A percentile compares a stretch with the other conserved stretches of the same genome.
These are phyloP conservation scores for Coleophoma crateriformis DNA, from an alignment of 2,329 filamentous ascomycete genomes.

Conservation along the genomic window DNA sequence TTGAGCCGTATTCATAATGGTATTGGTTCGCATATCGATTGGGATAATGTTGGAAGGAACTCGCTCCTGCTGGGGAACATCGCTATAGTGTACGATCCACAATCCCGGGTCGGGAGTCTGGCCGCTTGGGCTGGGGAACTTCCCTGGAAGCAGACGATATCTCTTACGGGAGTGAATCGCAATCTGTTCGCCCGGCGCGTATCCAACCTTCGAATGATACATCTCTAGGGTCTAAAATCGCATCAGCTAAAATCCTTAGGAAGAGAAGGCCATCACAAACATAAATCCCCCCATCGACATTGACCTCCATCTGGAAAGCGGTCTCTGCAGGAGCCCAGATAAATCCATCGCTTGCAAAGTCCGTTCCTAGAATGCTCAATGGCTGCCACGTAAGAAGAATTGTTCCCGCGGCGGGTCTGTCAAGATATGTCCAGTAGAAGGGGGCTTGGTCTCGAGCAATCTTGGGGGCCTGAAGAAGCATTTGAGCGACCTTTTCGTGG, in stretches of 20 bases:
- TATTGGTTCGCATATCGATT: conserved; percentile 54
- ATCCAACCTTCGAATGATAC: conserved; percentile 76
- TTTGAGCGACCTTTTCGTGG: conserved; percentile 73
- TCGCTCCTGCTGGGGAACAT: conserved; percentile 67
- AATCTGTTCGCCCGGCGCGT: conserved; percentile 67
- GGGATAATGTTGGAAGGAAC: conserved; percentile 65
- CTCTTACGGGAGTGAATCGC: conserved; percentile 76
- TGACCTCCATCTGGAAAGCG: conserved; percentile 67
- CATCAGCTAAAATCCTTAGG: conserved; percentile 9
- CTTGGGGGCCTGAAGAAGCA: conserved; percentile 77
- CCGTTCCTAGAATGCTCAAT: conserved; percentile 58
- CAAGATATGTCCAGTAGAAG: conserved; percentile 91
- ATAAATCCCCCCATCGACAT: background rate
- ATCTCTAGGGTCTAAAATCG: conserved; percentile 73
- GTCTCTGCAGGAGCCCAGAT: conserved; percentile 83
- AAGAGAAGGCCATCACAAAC: conserved; percentile 5
- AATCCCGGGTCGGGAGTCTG: conserved; percentile 73
- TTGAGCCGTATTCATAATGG: conserved; percentile 53
- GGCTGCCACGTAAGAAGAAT: conserved; percentile 89
- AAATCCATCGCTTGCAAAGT: conserved; percentile 87
- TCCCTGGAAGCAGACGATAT: conserved; percentile 75
- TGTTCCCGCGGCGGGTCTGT: conserved; percentile 74
- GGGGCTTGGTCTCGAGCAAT: conserved; percentile 79
- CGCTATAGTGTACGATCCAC: conserved; percentile 88
- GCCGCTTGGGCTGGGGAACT: conserved; percentile 62